Evolutionary conservation across 169 alveolate species (phyloP).

Genomic region (Plasmodium gonderi): DNA sequence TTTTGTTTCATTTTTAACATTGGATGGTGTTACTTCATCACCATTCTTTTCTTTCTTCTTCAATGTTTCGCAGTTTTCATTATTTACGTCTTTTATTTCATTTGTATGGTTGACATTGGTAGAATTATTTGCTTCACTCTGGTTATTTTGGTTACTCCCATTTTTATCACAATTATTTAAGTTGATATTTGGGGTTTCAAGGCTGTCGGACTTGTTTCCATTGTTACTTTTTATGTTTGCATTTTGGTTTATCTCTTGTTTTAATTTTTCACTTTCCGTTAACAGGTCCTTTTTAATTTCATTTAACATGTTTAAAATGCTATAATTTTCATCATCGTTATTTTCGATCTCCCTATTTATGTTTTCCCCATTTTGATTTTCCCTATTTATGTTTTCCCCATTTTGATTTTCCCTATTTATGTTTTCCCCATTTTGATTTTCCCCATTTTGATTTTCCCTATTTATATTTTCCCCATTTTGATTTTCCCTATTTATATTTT

Average conservation of each 20-base stretch:
- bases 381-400: too few species aligned
- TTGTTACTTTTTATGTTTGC: neutral
- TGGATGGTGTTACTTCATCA: neutral
- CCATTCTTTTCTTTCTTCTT: neutral
- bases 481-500: too few species aligned
- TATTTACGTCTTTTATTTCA: neutral
- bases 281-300: slow-evolving; percentile 15
- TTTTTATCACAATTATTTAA: neutral
- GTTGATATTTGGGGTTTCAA: too few species aligned
- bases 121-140: neutral
- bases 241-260: neutral
- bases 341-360: neutral
- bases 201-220: neutral
- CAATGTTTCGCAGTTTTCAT: neutral
- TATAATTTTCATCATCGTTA: neutral
- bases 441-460: neutral
- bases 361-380: neutral
- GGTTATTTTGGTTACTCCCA: neutral
- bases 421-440: neutral
- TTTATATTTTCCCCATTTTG: neutral
- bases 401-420: neutral
- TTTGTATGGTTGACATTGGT: neutral
- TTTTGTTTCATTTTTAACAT: neutral
- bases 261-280: neutral
- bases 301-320: neutral